A percentile compares a stretch with the other conserved stretches of the same genome.
Evolutionary conservation across 83 land plant genomes (phyloP).

Genomic region (Larix sibirica): DNA sequence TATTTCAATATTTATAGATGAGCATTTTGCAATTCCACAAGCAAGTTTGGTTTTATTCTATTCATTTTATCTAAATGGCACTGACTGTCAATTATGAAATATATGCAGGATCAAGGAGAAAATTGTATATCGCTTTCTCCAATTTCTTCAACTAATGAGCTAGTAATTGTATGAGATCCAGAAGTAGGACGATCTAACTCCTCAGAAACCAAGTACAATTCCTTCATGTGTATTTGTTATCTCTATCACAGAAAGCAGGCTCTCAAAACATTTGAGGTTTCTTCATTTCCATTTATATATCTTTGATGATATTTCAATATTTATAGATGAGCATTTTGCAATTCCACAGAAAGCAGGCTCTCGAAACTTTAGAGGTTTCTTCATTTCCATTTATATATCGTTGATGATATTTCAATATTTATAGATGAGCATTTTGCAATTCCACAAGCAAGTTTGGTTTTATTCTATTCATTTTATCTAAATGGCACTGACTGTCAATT

Average conservation of each 20-base stretch:
- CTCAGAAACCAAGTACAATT: too few species aligned
- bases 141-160: too few species aligned
- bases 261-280: too few species aligned
- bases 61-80: neutral
- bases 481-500: neutral
- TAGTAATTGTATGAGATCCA: too few species aligned
- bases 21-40: neutral
- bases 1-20: neutral
- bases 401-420: neutral
- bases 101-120: slow-evolving; percentile 78
- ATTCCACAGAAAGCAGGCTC: neutral
- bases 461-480: neutral
- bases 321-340: neutral
- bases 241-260: too few species aligned
- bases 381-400: too few species aligned
- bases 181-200: too few species aligned
- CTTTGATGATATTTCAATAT: neutral
- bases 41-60: neutral
- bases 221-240: too few species aligned
- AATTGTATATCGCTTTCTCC: slow-evolving; percentile 39
- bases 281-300: too few species aligned
- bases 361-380: too few species aligned
- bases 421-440: neutral
- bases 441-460: neutral
- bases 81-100: neutral